Evolutionary conservation across 805 yeast species (phyloP).

Genomic region (Phaffomyces opuntiae): DNA sequence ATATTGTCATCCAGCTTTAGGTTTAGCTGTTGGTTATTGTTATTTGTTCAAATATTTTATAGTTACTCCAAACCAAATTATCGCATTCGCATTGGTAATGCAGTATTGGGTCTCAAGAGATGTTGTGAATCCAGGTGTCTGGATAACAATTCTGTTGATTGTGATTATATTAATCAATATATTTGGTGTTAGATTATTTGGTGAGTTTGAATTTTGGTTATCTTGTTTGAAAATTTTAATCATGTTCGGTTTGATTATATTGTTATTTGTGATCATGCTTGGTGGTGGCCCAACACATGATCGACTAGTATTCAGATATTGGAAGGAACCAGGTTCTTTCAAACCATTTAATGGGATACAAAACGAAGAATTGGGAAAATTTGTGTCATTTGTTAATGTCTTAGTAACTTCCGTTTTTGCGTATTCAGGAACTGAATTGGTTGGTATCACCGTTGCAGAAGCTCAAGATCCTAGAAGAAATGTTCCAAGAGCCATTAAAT

Average conservation of each 20-base stretch:
- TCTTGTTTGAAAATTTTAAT: constrained; percentile 45
- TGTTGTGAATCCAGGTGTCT: constrained; percentile 42
- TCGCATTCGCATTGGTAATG: constrained; percentile 47
- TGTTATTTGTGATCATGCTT: constrained; percentile 55
- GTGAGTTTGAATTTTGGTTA: constrained; percentile 50
- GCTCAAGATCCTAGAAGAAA: constrained; percentile 60
- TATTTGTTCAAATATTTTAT: constrained; percentile 22
- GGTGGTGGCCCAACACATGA: constrained; percentile 79
- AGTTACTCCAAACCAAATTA: constrained; percentile 36
- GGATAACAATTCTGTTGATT: constrained; percentile 36
- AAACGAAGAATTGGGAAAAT: constrained; percentile 43
- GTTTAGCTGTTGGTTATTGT: constrained; percentile 25
- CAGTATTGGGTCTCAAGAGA: constrained; percentile 41
- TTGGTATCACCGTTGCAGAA: constrained; percentile 72
- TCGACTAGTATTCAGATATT: constrained; percentile 65
- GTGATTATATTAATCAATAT: constrained; percentile 41
- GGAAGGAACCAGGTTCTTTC: constrained; percentile 66
- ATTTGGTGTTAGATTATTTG: constrained; percentile 47
- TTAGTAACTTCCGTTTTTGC: constrained; percentile 65
- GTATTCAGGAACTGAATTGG: constrained; percentile 61
- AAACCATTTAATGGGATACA: constrained; percentile 36
- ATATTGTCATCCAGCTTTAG: constrained; percentile 28
- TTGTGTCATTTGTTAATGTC: constrained; percentile 55
- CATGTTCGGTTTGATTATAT: constrained; percentile 54
- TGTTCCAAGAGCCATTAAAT: constrained; percentile 64